Evolutionary conservation across 2,329 filamentous ascomycete species (phyloP).

Genomic region (Teratosphaeriaceae sp.): DNA sequence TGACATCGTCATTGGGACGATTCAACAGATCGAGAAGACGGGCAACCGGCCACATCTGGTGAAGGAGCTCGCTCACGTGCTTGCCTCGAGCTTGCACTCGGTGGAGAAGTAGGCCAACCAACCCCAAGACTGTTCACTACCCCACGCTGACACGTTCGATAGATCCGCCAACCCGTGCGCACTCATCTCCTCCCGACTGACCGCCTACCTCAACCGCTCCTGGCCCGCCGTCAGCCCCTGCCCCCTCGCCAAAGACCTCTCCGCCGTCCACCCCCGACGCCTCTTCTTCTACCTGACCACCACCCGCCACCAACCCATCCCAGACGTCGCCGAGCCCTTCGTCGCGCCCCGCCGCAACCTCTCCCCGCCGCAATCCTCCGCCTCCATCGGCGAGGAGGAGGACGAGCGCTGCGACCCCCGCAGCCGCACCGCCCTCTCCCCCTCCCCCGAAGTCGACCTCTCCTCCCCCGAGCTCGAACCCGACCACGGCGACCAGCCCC

Average conservation of each 20-base stretch:
- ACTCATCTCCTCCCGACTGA: constrained; percentile 87
- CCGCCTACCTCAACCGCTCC: constrained; percentile 80
- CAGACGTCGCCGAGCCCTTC: constrained; percentile 43
- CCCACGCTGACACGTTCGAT: constrained; percentile 26
- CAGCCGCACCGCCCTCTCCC: constrained; percentile 65
- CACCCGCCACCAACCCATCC: constrained; percentile 74
- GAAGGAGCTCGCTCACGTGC: constrained; percentile 79
- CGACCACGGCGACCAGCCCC: constrained; percentile 50
- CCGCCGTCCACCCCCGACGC: constrained; percentile 85
- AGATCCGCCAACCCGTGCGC: constrained; percentile 95
- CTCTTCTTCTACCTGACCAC: constrained; percentile 96
- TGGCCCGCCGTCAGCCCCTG: constrained; percentile 73
- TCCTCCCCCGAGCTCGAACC: constrained; percentile 82
- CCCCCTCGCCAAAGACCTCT: constrained; percentile 86
- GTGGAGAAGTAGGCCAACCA: constrained; percentile 75
- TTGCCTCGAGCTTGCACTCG: constrained; percentile 68
- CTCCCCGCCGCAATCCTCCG: constrained; percentile 76
- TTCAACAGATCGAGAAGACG: constrained; percentile 80
- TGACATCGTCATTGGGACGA: constrained; percentile 87
- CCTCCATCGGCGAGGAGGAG: constrained; percentile 66
- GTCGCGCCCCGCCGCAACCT: constrained; percentile 53
- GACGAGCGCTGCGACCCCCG: constrained; percentile 52
- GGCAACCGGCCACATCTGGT: constrained; percentile 90
- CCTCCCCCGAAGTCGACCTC: constrained; percentile 88
- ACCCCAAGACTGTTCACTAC: constrained; percentile 10